A percentile compares a stretch with the other conserved stretches of the same genome.
phyloP scores from a whole-genome alignment of 2,329 filamentous ascomycete genomes.

The Coniochaeta ligniaria region DNA sequence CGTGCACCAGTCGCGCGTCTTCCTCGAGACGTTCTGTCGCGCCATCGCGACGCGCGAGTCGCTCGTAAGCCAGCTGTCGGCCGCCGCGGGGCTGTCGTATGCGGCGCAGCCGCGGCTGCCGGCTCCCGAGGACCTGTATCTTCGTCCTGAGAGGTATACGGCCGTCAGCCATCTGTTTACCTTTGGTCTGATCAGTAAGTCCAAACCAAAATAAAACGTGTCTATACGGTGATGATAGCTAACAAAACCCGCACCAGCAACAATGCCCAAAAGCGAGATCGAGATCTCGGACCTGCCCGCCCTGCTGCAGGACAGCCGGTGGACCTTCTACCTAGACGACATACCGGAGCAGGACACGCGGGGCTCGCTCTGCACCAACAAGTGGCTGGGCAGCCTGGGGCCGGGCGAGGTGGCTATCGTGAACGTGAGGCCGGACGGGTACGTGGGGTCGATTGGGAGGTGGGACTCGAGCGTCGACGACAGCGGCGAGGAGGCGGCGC shows the following conservation, averaged over 20 bases:
- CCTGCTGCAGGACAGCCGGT: slow-evolving; percentile 56
- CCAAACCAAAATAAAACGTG: neutral
- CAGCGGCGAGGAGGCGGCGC: slow-evolving; percentile 42
- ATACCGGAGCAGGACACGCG: slow-evolving; percentile 47
- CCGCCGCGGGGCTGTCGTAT: slow-evolving; percentile 55
- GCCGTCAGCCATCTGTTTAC: slow-evolving; percentile 63
- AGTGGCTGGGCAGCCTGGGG: slow-evolving; percentile 58
- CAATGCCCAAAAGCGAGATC: slow-evolving; percentile 53
- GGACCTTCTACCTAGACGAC: slow-evolving; percentile 68
- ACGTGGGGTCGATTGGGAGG: slow-evolving; percentile 57
- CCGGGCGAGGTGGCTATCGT: slow-evolving; percentile 54
- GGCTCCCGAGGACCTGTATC: slow-evolving; percentile 57
- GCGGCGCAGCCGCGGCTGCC: slow-evolving; percentile 46
- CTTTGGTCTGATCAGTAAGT: slow-evolving; percentile 58
- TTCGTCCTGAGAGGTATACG: slow-evolving; percentile 62
- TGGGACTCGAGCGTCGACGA: slow-evolving; percentile 45
- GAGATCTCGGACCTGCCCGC: slow-evolving; percentile 60
- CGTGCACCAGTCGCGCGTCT: slow-evolving; percentile 45
- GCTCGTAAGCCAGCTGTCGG: slow-evolving; percentile 52
- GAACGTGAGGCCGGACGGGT: slow-evolving; percentile 67
- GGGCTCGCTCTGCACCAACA: slow-evolving; percentile 51
- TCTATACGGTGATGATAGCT: neutral
- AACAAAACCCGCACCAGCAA: slow-evolving; percentile 29
- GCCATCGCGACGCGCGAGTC: slow-evolving; percentile 42
- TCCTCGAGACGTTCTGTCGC: slow-evolving; percentile 53